Evolutionary conservation across 805 yeast genomes (phyloP), one percentile per base, ranked within the genome.

Genomic region (Zygotorulaspora florentina): DNA sequence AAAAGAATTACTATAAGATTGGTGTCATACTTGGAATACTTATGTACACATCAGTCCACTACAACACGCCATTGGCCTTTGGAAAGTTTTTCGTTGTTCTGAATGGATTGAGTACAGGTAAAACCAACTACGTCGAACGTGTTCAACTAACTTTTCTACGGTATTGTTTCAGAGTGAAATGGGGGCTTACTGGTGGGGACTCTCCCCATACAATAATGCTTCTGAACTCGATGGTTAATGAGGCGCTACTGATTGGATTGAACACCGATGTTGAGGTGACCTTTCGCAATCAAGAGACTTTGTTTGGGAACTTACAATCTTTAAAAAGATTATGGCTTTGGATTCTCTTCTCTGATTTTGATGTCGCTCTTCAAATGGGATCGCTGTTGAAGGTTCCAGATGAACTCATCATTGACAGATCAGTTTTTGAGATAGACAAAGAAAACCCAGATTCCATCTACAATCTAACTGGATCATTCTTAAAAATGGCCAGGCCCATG

Each of bases 311-410:
- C 27, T 10, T 55, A 13, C 45, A 45, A 11, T 36, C 57, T 3
- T 13, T 66, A 10, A 53, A 58, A 39, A 55, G 54, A 16, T 17
- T 62, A n/a, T 65, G 66, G 62, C 48, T 53, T 15, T 53, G 60
- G 58, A 48, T 56, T 1, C 20, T 62, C 9, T 56, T 47, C 31
- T 36, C 50, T 8, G 70, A 66, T 49, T 49, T 57, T 27, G 47
- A 45, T 3, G 35, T 51, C 1, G 47, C 68, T 1, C 52, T 56
- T 20, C 55, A 55, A 27, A 52, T 53, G 16, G 70, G 70, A 0
- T 48, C 47, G 5, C 56, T 59, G 2, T 30, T 58, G 23, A 39
- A 45, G 36, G 44, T 48, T 4, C 13, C 27, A 18, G 46, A 40
- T 9, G 47, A 45, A 17, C 34, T 20, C 16, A 42, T 48, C 8